Evolutionary conservation across 2,329 filamentous ascomycete species (phyloP).

Genomic region (Cladosporium sp.): DNA sequence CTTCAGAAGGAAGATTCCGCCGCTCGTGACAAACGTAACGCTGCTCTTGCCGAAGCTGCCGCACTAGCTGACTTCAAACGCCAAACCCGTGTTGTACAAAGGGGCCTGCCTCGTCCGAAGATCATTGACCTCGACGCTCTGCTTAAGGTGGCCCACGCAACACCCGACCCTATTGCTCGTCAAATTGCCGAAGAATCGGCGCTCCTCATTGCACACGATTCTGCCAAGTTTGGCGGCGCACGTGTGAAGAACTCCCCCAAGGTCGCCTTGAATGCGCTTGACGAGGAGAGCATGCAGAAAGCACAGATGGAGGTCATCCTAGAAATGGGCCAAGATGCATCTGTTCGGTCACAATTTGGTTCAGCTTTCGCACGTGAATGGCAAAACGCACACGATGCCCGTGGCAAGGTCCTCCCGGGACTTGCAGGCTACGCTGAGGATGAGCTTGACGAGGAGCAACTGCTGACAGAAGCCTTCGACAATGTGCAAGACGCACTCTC

Average conservation of each 20-base stretch:
- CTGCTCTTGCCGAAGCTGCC: conserved; percentile 61
- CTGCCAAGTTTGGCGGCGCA: conserved; percentile 68
- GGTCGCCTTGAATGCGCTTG: conserved; percentile 61
- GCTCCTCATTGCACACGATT: conserved; percentile 78
- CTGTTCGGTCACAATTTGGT: conserved; percentile 47
- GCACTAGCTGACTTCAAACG: conserved; percentile 71
- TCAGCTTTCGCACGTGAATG: conserved; percentile 44
- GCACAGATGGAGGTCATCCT: conserved; percentile 75
- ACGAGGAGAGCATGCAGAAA: conserved; percentile 70
- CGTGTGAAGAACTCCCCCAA: conserved; percentile 62
- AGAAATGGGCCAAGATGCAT: conserved; percentile 57
- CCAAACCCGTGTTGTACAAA: conserved; percentile 89
- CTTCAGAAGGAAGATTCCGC: conserved; percentile 67
- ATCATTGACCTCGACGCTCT: conserved; percentile 70
- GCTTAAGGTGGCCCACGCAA: conserved; percentile 60
- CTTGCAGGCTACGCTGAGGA: conserved; percentile 73
- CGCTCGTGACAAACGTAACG: conserved; percentile 71
- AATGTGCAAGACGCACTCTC: conserved; percentile 72
- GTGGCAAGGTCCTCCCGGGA: conserved; percentile 63
- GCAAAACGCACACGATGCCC: conserved; percentile 48
- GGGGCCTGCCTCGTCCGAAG: conserved; percentile 73
- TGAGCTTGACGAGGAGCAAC: conserved; percentile 66
- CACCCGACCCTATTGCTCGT: conserved; percentile 64
- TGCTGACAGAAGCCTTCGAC: conserved; percentile 72
- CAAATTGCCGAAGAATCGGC: conserved; percentile 77